Evolutionary conservation across 768 basidiomycete genomes (phyloP), one percentile per base, ranked within the genome.

Genomic region (Cystofilobasidium bisporidii): DNA sequence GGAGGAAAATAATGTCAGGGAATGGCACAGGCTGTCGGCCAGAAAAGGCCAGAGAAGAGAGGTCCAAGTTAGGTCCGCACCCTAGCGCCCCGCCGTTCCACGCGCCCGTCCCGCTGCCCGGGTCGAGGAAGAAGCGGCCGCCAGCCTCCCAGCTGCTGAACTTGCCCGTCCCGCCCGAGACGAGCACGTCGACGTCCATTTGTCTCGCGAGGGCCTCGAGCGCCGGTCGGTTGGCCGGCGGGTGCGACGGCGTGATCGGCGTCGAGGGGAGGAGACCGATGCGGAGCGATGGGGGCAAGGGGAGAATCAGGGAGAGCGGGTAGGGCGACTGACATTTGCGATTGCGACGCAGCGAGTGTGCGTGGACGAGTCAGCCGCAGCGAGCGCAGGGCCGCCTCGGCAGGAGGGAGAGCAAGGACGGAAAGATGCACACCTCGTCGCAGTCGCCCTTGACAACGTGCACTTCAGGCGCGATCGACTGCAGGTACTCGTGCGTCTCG

Each of bases 101-200:
- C n/a, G 58, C 58, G 22, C 68, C 63, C 20, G 45, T 65, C 18
- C 59, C 66, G 33, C 58, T 61, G 14, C 62, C 68, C 3, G 67
- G 94, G 75, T 97, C 96, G 53, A 97, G 83, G 74, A 97, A 98
- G 81, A 98, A 99, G 65, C 87, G 84, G 66, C 85, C 84, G 70
- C 91, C 91, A 73, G 87, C 86, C 75, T 94, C 93, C 72, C 15
- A 58, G 2, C 11, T 8, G 18, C 74, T 88, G 75, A 74, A 94
- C 93, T 85, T 85, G 77, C 97, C 93, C 0, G 96, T 98, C 73
- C 91, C 91, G 0, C 96, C 96, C 2, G 87, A 89, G 26, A 98
- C 79, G 41, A 98, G 81, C 0, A 99, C 91, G 74, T 99, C 96
- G 4, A 97, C 96, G 75, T 98, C 94, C 89, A 99, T 91, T 78